Evolutionary conservation across 192 early-diverging fungal genomes (phyloP), one percentile per base, ranked within the genome.

Genomic region (Funneliformis mosseae): DNA sequence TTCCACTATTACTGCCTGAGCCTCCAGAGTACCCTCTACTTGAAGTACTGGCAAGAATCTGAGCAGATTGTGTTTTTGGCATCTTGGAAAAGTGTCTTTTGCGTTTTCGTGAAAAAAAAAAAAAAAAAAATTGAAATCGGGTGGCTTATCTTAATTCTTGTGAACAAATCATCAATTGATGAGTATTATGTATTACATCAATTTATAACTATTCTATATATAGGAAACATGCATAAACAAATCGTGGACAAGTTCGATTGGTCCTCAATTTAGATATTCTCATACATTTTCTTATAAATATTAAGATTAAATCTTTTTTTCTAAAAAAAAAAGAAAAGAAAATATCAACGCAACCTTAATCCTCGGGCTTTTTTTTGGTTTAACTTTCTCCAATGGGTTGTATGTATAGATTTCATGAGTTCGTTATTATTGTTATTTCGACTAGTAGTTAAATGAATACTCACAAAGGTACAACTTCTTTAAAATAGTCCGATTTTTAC

Each of bases 401-500:
- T 70, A 70, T 43, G 68, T 70, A 42, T 55, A 55, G 33, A 55
- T 21, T 55, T 45, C 18, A 4, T 55, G 46, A 50, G 16, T 70
- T 70, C 6, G 9, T n/a, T n/a, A 70, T 70, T 70, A n/a, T 70
- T 14, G 3, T 70, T 39, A 33, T 33, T 69, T 69, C 67, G 21
- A 21, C n/a, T 41, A 12, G 38, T n/a, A n/a, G 39, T 42, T 21
- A 16, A 70, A 9, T 70, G 42, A 5, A 43, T 39, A 42, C 18
- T 1, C 16, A n/a, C 25, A 66, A 70, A 70, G 25, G 11, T 81
- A 8, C n/a, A 27, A 74, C 77, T n/a, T 16, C 74, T 73, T 72
- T 79, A 61, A 10, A 66, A 66, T 83, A 96, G 96, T 99, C 88
- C 94, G 97, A 81, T 90, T 99, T 72, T 91, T 99, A 78, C 95